phyloP scores from a whole-genome alignment of 768 basidiomycete genomes.

The Lanmaoa pseudosensibilis region DNA sequence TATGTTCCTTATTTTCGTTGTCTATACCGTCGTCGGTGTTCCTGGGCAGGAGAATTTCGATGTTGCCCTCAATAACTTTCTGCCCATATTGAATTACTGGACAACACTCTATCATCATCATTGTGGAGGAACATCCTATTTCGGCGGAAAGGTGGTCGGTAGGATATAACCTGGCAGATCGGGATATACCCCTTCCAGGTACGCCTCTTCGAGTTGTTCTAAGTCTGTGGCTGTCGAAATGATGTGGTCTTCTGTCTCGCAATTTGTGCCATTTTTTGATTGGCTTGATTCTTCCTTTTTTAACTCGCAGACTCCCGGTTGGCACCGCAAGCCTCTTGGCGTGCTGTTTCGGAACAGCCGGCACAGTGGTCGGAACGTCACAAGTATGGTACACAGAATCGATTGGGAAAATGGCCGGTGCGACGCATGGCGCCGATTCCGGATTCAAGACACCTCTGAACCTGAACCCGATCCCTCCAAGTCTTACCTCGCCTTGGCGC shows the following conservation, averaged over 20 bases:
- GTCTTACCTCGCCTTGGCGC: no score
- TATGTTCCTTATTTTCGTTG: slow-evolving; percentile 41
- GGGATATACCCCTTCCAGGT: slow-evolving; percentile 43
- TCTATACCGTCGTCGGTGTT: slow-evolving; percentile 42
- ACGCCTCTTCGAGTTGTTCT: slow-evolving; percentile 8
- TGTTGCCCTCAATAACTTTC: slow-evolving; percentile 42
- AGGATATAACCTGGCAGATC: slow-evolving; percentile 53
- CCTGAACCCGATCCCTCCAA: no score
- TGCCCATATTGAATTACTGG: slow-evolving; percentile 47
- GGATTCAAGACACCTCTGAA: slow-evolving; percentile 54
- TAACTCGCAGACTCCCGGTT: slow-evolving; percentile 40
- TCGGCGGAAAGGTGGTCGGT: slow-evolving; percentile 36
- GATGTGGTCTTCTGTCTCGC: no score
- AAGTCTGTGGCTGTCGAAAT: background rate
- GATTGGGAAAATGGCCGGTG: slow-evolving; percentile 43
- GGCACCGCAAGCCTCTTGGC: slow-evolving; percentile 51
- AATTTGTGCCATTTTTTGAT: no score
- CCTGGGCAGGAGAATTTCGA: slow-evolving; percentile 47
- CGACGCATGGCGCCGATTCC: slow-evolving; percentile 46
- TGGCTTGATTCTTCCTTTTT: no score
- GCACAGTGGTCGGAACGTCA: slow-evolving; percentile 55
- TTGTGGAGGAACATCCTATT: slow-evolving; percentile 50
- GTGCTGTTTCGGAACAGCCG: slow-evolving; percentile 45
- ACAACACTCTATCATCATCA: slow-evolving; percentile 44
- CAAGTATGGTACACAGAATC: slow-evolving; percentile 58